These are phyloP conservation scores for Insectozyma bohioensis DNA, from an alignment of 1,139 yeast species.

Conservation along the genomic window DNA sequence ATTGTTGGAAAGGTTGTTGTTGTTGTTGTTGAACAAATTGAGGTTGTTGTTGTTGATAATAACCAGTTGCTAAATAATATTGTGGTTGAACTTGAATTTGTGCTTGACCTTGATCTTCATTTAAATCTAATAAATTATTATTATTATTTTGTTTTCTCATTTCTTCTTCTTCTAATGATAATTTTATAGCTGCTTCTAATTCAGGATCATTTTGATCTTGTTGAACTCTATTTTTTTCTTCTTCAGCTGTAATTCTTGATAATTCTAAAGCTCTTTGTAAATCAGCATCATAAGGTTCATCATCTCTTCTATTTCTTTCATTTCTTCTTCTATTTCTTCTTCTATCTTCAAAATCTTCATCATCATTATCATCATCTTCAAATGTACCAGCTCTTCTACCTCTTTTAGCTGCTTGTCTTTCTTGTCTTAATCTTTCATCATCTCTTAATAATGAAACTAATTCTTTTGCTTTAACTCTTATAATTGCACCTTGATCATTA, in stretches of 20 bases:
- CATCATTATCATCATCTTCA: conserved; percentile 8
- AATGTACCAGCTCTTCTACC: conserved; percentile 13
- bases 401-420: conserved; percentile 52
- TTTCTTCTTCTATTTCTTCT: conserved; percentile 27
- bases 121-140: conserved; percentile 58
- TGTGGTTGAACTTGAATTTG: conserved; percentile 23
- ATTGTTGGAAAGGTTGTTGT: conserved; percentile 32
- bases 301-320: conserved; percentile 18
- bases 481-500: conserved; percentile 84
- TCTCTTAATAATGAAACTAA: conserved; percentile 76
- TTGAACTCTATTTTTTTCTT: conserved; percentile 45
- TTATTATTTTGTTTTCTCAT: conserved; percentile 57
- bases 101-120: conserved; percentile 23
- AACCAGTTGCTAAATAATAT: conserved; percentile 34
- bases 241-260: conserved; percentile 80
- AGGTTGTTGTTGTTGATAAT: conserved; percentile 27
- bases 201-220: conserved; percentile 66
- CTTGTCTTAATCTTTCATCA: conserved; percentile 78
- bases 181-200: conserved; percentile 74
- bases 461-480: conserved; percentile 91
- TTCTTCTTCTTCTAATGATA: conserved; percentile 88
- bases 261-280: conserved; percentile 81
- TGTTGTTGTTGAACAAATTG: conserved; percentile 16
- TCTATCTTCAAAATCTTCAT: conserved; percentile 9
- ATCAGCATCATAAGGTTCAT: conserved; percentile 72